Base-by-base conservation (phyloP, 805 yeast genomes). In the Candida ulmi region DNA sequence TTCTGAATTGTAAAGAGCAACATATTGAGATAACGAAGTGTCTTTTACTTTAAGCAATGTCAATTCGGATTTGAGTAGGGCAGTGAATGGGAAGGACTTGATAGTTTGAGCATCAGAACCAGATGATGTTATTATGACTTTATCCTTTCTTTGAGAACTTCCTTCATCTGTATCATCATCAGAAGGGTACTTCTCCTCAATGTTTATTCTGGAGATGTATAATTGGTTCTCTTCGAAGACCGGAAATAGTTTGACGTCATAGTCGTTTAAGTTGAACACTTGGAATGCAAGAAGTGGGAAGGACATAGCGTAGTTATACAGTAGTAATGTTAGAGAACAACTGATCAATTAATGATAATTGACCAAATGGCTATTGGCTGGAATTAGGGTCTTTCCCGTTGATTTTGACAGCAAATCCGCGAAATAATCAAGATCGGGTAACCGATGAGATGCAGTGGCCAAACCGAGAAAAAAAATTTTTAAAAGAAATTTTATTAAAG, bases 231-330 rank as follows among this genome's bases (percentile, higher is more conserved):
- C 52, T 30, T 50, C 47, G 17, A 39, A 45, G 3, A 38, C 35
- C 7, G 51, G 26, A 37, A 51, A 49, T 15, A 52, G 37, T 26
- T 49, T 52, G 37, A 47, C 51, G 18, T 45, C 52, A 36, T 51
- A 52, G 38, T 52, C 57, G 39, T 52, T 52, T 16, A 52, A 41
- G 31, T 51, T 51, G 42, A 45, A 45, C 18, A 51, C 44, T 39
- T 46, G 54, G 43, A 51, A 51, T 2, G 48, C 54, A 11, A 46
- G 27, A 12, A 48, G 44, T 5, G 48, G 46, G 37, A 39, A 48
- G 1, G 48, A 17, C 54, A 47, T 47, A 16, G n/a, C n/a, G n/a
- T n/a, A n/a, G n/a, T n/a, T n/a, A n/a, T n/a, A n/a, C n/a, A n/a
- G n/a, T n/a, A n/a, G n/a, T n/a, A n/a, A n/a, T n/a, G n/a, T n/a